A percentile compares a stretch with the other conserved stretches of the same genome.
Evolutionary conservation across 805 yeast species (phyloP).

Genomic region (Starmerella potacharoeniae): DNA sequence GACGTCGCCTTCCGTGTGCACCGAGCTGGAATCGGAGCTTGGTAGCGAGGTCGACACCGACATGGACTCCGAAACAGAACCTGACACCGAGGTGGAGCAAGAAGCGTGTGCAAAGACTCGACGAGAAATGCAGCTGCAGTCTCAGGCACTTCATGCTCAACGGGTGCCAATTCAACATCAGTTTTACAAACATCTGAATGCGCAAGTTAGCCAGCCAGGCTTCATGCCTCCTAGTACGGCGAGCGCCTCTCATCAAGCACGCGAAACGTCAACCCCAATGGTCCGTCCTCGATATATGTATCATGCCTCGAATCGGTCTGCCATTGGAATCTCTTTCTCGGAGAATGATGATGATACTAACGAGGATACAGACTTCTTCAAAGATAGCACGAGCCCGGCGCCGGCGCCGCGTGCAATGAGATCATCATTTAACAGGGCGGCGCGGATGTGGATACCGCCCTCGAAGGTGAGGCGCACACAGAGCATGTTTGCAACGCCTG

Average conservation of each 20-base stretch:
- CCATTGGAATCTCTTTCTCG: slow-evolving; percentile 1
- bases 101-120: not conserved
- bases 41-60: slow-evolving; percentile 10
- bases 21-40: slow-evolving; percentile 14
- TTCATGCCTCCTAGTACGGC: not conserved
- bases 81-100: not conserved
- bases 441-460: slow-evolving; percentile 10
- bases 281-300: not conserved
- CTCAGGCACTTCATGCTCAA: not conserved
- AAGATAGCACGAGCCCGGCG: not conserved
- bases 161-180: not conserved
- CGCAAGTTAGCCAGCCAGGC: not conserved
- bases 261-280: not conserved
- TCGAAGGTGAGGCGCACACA: slow-evolving; percentile 47
- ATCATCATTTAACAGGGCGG: not conserved
- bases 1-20: not conserved
- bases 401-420: not conserved
- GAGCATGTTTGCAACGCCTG: slow-evolving; percentile 55
- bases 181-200: not conserved
- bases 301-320: slow-evolving; percentile 1
- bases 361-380: not conserved
- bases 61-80: slow-evolving; percentile 3
- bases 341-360: not conserved
- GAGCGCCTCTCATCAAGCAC: not conserved
- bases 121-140: not conserved